Percentiles rank a stretch among this genome's conserved stretches.
These are phyloP conservation scores for Trematosphaeria pertusa DNA, from an alignment of 2,329 filamentous ascomycete genomes.

Conservation along the genomic window DNA sequence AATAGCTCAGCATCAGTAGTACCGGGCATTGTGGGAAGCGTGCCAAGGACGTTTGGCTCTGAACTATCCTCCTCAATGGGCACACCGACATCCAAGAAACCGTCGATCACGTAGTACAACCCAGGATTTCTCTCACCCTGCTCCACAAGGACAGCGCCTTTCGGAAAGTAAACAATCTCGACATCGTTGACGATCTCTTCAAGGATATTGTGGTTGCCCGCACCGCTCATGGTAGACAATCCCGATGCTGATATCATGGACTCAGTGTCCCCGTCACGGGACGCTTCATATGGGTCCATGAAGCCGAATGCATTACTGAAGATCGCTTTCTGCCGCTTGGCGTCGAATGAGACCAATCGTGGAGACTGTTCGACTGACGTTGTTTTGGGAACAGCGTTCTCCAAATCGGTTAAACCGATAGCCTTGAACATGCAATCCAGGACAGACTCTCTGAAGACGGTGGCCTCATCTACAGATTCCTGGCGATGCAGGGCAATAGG, in stretches of 20 bases:
- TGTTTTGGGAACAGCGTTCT: slow-evolving; percentile 69
- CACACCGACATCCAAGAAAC: slow-evolving; percentile 94
- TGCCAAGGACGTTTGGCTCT: slow-evolving; percentile 53
- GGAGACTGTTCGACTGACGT: slow-evolving; percentile 85
- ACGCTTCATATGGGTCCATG: slow-evolving; percentile 82
- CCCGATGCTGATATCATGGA: slow-evolving; percentile 69
- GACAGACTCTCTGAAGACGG: slow-evolving; percentile 86
- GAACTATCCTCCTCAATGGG: slow-evolving; percentile 69
- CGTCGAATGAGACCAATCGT: slow-evolving; percentile 81
- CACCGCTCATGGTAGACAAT: slow-evolving; percentile 59
- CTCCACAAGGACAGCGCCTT: slow-evolving; percentile 92
- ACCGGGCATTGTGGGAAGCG: slow-evolving; percentile 42
- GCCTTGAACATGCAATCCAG: slow-evolving; percentile 96
- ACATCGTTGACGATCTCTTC: slow-evolving; percentile 90
- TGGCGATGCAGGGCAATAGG: slow-evolving; percentile 67
- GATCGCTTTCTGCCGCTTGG: slow-evolving; percentile 77
- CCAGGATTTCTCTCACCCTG: slow-evolving; percentile 97
- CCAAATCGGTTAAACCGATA: slow-evolving; percentile 77
- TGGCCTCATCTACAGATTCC: slow-evolving; percentile 86
- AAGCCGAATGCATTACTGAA: slow-evolving; percentile 91
- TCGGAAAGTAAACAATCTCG: slow-evolving; percentile 96
- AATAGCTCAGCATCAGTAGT: slow-evolving; percentile 48
- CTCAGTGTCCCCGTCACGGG: slow-evolving; percentile 82
- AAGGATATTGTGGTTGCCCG: slow-evolving; percentile 69
- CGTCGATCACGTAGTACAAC: slow-evolving; percentile 96